Percentiles rank a stretch among this genome's conserved stretches.
These are phyloP conservation scores for Orobanche coerulescens DNA, from an alignment of 257 asterid genomes.

Conservation along the genomic window DNA sequence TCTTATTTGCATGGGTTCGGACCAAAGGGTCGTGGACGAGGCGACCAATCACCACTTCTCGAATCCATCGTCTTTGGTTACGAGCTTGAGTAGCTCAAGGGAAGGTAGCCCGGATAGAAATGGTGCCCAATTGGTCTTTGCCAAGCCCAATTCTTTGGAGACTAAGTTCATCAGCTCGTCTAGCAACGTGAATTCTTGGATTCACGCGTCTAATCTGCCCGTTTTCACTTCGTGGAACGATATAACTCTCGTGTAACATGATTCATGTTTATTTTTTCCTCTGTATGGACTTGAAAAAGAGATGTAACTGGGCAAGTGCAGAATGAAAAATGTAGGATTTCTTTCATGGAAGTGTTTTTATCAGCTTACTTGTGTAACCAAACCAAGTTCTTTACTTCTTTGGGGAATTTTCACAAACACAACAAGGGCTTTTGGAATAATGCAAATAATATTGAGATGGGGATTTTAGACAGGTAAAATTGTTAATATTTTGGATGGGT, in stretches of 20 bases:
- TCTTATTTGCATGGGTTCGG: constrained; percentile 19
- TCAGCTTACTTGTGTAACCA: neutral
- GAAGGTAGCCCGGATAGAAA: constrained; percentile 59
- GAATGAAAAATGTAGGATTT: neutral
- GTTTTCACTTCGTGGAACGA: constrained; percentile 42
- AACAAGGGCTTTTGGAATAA: constrained; percentile 8
- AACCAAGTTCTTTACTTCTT: neutral
- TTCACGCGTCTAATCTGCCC: constrained; percentile 46
- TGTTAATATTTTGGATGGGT: constrained; percentile 3
- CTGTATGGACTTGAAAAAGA: constrained; percentile 27
- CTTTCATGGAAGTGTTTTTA: neutral
- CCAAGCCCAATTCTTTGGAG: too few relatives aligned
- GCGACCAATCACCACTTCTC: constrained; percentile 22
- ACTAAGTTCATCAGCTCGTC: too few relatives aligned
- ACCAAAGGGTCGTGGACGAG: neutral
- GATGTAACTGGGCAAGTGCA: neutral
- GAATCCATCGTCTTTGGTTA: constrained; percentile 44
- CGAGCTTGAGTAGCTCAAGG: constrained; percentile 51
- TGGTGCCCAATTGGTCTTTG: constrained; percentile 10
- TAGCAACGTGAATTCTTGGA: constrained; percentile 27
- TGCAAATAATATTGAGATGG: constrained; percentile 22
- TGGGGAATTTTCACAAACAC: constrained; percentile 17
- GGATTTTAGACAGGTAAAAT: constrained; percentile 23
- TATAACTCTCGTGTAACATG: neutral
- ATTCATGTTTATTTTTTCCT: neutral